Base-by-base conservation (phyloP, 2,329 filamentous ascomycete species). In the Aulographum hederae region DNA sequence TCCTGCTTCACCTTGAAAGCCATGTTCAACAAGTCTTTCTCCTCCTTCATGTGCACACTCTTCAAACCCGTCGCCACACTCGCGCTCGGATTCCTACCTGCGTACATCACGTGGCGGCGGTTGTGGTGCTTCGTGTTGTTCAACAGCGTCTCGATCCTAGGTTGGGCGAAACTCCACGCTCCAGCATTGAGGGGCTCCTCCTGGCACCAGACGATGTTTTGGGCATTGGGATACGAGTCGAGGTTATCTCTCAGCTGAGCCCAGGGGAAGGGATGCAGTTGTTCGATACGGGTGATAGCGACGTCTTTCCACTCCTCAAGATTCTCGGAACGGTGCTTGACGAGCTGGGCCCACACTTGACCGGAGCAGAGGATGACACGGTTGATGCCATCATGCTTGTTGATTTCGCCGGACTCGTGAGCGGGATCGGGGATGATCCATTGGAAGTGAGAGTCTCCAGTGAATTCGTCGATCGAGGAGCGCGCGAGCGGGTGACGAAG, bases 221-320 rank as follows among this genome's bases (percentile, higher is more conserved):
- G 81, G 45, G 86, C 86, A 57, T 98, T 98, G 52, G 85, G 82
- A 65, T 98, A 98, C 56, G 65, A 73, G 64, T 98, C 86, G 33
- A 98, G 69, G 64, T 95, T 95, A 57, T 95, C 86, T 65, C 79
- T 81, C 34, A 98, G 72, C 58, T 89, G 84, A 46, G 85, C 75
- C 86, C 89, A 98, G 32, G 89, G 89, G 80, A 98, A 98, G 48
- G 89, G 89, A 63, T 98, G 85, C 38, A 98, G 71, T 62, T 98
- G 89, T 64, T 98, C 89, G 43, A 98, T 73, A 51, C 89, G 84
- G 15, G 85, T 94, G 53, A 98, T 77, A 48, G 86, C 89, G 14
- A 86, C 79, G 52, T 94, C 77, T 57, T 84, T 82, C 53, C 91
- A 78, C 40, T 82, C 69, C 45, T 78, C 72, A 13, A 13, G 13